Conservation (phyloP, 2,329 filamentous ascomycete genomes). For the Colletotrichum magnum region DNA sequence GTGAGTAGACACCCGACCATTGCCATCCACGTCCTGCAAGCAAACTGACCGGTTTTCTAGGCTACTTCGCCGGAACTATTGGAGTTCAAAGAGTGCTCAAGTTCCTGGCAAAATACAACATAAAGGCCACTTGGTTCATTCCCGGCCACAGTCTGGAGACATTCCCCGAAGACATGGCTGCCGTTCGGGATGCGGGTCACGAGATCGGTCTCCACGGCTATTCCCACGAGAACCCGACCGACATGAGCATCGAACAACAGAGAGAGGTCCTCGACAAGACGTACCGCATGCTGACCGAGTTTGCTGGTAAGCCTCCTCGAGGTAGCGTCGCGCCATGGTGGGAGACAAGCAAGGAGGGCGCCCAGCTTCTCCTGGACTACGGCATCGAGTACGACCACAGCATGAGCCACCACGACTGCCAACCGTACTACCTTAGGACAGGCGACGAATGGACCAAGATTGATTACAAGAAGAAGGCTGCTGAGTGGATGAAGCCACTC, state of each 20-base stretch:
- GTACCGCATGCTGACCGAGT: constrained; percentile 78
- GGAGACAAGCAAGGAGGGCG: constrained; percentile 79
- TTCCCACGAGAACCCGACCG: constrained; percentile 79
- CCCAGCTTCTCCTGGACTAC: constrained; percentile 74
- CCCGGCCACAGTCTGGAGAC: constrained; percentile 64
- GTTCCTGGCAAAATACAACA: constrained; percentile 79
- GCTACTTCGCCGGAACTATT: constrained; percentile 77
- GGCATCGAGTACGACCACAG: constrained; percentile 80
- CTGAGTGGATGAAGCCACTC: constrained; percentile 77
- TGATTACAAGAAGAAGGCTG: constrained; percentile 73
- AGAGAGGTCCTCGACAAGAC: constrained; percentile 82
- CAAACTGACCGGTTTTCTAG: constrained; percentile 48
- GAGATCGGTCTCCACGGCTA: constrained; percentile 77
- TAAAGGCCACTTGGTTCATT: constrained; percentile 73
- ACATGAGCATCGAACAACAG: constrained; percentile 83
- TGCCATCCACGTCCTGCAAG: neutral
- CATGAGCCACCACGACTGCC: constrained; percentile 76
- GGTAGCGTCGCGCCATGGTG: constrained; percentile 83
- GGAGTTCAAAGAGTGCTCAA: constrained; percentile 77
- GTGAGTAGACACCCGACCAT: constrained; percentile 50
- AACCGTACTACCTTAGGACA: constrained; percentile 74
- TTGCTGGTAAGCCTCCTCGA: constrained; percentile 77
- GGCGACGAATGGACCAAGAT: constrained; percentile 79
- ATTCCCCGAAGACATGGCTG: constrained; percentile 61
- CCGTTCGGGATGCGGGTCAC: constrained; percentile 61